These are phyloP conservation scores for Hapsidospora chrysogenum DNA, from an alignment of 495 filamentous ascomycete species.

Conservation along the genomic window DNA sequence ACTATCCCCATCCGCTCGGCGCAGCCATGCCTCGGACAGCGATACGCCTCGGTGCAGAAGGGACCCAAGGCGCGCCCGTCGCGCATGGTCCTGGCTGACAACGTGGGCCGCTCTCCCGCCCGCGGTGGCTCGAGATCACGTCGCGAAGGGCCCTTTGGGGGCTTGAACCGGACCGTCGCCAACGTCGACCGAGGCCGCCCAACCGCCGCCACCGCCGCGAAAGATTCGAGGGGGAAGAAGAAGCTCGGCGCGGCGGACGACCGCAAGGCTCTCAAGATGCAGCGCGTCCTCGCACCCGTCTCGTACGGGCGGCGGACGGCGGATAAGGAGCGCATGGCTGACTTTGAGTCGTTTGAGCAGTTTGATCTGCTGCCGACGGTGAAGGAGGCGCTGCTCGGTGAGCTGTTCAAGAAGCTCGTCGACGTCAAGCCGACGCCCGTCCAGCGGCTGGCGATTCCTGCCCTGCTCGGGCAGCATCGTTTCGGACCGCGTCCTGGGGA, in stretches of 20 bases:
- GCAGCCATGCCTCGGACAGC: slow-evolving; percentile 17
- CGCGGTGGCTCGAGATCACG: slow-evolving; percentile 22
- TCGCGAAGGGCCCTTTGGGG: slow-evolving; percentile 47
- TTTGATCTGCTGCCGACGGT: slow-evolving; percentile 59
- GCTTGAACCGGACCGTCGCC: slow-evolving; percentile 61
- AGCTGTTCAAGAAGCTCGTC: slow-evolving; percentile 53
- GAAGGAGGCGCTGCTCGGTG: slow-evolving; percentile 50
- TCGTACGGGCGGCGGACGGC: slow-evolving; percentile 52
- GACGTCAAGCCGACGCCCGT: slow-evolving; percentile 71
- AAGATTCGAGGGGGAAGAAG: slow-evolving; percentile 13
- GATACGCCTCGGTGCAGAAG: slow-evolving; percentile 16
- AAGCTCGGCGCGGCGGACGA: slow-evolving; percentile 20
- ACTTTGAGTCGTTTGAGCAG: slow-evolving; percentile 60
- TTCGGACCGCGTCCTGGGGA: slow-evolving; percentile 6
- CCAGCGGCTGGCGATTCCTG: slow-evolving; percentile 75
- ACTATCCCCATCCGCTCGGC: not conserved
- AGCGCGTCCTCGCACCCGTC: slow-evolving; percentile 54
- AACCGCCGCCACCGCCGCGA: slow-evolving; percentile 13
- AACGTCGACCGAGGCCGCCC: slow-evolving; percentile 23
- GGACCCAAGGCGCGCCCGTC: slow-evolving; percentile 34
- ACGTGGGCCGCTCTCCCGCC: slow-evolving; percentile 37
- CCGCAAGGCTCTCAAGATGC: slow-evolving; percentile 88
- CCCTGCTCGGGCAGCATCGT: slow-evolving; percentile 43
- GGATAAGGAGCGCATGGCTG: slow-evolving; percentile 51
- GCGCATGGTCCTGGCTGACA: slow-evolving; percentile 65